A percentile compares a stretch with the other conserved stretches of the same genome.
Evolutionary conservation across 805 yeast species (phyloP).

Genomic region (Nematodospora valgi): DNA sequence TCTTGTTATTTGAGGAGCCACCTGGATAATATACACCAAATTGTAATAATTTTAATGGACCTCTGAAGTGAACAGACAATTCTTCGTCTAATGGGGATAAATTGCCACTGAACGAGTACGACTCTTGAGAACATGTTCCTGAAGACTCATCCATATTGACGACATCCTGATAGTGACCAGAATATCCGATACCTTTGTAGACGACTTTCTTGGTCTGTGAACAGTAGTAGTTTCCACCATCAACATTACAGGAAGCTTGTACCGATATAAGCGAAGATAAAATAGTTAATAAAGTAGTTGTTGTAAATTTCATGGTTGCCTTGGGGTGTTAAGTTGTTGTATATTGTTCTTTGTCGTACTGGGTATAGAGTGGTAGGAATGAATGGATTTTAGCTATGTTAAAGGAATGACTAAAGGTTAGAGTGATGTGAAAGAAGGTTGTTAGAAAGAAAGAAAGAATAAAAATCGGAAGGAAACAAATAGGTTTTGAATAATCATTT

Average conservation of each 20-base stretch:
- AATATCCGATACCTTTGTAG: conserved; percentile 73
- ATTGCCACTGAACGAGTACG: conserved; percentile 62
- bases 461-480: conserved; percentile 2
- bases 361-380: background rate
- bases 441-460: conserved; percentile 3
- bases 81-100: conserved; percentile 84
- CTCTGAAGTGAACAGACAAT: conserved; percentile 85
- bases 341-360: background rate
- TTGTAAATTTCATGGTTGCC: conserved; percentile 20
- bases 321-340: conserved; percentile 1
- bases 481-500: too few species aligned
- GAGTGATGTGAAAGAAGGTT: conserved; percentile 2
- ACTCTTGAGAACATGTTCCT: conserved; percentile 66
- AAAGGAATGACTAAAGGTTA: conserved; percentile 6
- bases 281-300: conserved; percentile 19
- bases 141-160: conserved; percentile 68
- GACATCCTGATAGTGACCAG: conserved; percentile 81
- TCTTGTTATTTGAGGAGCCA: conserved; percentile 39
- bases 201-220: conserved; percentile 60
- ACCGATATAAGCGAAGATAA: conserved; percentile 19
- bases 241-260: conserved; percentile 39
- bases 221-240: conserved; percentile 84
- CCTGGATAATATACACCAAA: conserved; percentile 87
- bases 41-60: conserved; percentile 75
- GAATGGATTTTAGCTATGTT: background rate